phyloP scores from a whole-genome alignment of 306 rosid species.

The Castanea crenata region DNA sequence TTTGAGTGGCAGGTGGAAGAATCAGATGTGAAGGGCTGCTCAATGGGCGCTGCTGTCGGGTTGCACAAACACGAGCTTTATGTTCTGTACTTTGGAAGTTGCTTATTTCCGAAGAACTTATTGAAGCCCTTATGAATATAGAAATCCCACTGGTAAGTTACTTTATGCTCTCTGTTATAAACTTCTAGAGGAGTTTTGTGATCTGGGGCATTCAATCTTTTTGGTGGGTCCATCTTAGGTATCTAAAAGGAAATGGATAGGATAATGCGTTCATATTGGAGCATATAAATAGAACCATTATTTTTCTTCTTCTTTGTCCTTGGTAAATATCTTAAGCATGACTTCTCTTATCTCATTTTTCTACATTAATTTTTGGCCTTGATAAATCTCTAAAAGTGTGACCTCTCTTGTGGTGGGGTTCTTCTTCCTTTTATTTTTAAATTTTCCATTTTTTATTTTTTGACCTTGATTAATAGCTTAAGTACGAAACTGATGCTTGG shows the following conservation, averaged over 20 bases:
- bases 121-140: conserved; percentile 62
- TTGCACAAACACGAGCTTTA: conserved; percentile 82
- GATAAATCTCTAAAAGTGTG: not conserved
- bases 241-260: not conserved
- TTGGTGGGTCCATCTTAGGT: not conserved
- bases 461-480: not conserved
- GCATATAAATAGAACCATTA: not conserved
- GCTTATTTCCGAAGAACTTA: conserved; percentile 78
- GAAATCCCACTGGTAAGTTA: conserved; percentile 79
- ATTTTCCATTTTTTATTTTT: not conserved
- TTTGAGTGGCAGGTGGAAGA: conserved; percentile 87
- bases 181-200: not conserved
- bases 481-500: not conserved
- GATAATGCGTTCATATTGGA: not conserved
- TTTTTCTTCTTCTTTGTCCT: not conserved
- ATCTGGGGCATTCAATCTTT: not conserved
- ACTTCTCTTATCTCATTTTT: not conserved
- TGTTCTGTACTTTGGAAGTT: conserved; percentile 89
- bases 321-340: not conserved
- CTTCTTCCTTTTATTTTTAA: not conserved
- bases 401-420: not conserved
- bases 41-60: conserved; percentile 98
- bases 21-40: conserved; percentile 95
- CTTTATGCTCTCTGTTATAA: not conserved
- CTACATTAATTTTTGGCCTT: not conserved